Evolutionary conservation across 2,329 filamentous ascomycete genomes (phyloP), one percentile per base, ranked within the genome.

Genomic region (Leptographium flavum): DNA sequence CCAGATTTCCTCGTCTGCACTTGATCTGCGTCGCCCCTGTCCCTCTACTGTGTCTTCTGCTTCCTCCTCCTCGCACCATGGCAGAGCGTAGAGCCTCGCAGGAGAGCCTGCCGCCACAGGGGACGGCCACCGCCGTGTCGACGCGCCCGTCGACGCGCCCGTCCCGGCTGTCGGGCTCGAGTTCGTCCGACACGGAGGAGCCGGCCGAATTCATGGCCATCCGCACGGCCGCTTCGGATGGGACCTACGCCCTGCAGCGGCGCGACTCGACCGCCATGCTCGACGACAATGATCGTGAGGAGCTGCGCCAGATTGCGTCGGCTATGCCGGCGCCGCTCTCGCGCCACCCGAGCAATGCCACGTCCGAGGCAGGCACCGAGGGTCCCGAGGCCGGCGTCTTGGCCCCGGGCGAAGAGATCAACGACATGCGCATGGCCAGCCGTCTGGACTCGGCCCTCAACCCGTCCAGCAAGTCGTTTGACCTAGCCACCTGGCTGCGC

Each of bases 401-500:
- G n/a, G n/a, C n/a, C n/a, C n/a, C n/a, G n/a, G n/a, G n/a, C n/a
- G n/a, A n/a, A n/a, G n/a, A n/a, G n/a, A n/a, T n/a, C n/a, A n/a
- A n/a, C n/a, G n/a, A n/a, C n/a, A n/a, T n/a, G n/a, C n/a, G n/a
- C n/a, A n/a, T n/a, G n/a, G n/a, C n/a, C n/a, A n/a, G n/a, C n/a
- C n/a, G n/a, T n/a, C n/a, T n/a, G n/a, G 52, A 27, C 61, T 55
- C 53, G 44, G 57, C 62, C 0, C 58, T 74, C 17, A 67, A 74
- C 50, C 71, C 71, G 5, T 56, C 58, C 33, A 65, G 64, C 38
- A 58, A 60, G n/a, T 63, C 66, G 14, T 76, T 76, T 57, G 68
- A 63, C 47, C 62, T 69, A 10, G 59, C 62, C 22, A 60, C 62
- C 3, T 83, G 79, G 79, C 72, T 74, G 43, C 76, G 71, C 62